Conservation (phyloP, 2,329 filamentous ascomycete genomes). For the Periconia sp. region DNA sequence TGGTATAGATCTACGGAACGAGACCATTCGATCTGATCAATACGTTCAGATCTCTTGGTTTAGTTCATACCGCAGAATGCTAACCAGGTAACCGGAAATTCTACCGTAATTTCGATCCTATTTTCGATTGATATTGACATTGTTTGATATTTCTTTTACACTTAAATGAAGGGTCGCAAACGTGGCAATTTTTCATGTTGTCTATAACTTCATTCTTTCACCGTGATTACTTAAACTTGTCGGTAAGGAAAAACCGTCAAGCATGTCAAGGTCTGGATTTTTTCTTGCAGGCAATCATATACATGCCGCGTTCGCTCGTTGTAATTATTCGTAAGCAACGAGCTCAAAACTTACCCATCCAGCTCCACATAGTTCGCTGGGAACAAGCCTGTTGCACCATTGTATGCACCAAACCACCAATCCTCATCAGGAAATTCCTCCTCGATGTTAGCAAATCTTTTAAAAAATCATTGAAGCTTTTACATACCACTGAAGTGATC, state of each 20-base stretch:
- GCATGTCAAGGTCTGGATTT: too few species aligned
- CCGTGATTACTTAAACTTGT: too few species aligned
- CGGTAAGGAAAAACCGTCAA: too few species aligned
- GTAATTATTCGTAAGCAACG: too few species aligned
- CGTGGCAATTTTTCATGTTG: background rate
- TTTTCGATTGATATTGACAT: too few species aligned
- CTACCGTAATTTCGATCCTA: too few species aligned
- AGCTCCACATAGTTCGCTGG: slow-evolving; percentile 55
- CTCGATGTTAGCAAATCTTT: slow-evolving; percentile 27
- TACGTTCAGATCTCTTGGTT: too few species aligned
- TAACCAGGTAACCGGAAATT: too few species aligned
- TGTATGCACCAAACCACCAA: slow-evolving; percentile 94
- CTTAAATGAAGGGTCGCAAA: background rate
- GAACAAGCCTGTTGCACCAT: slow-evolving; percentile 82
- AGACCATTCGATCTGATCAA: too few species aligned
- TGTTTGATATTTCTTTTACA: too few species aligned
- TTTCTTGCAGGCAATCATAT: background rate
- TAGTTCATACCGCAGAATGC: too few species aligned
- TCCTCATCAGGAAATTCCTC: slow-evolving; percentile 97
- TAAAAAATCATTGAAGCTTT: background rate
- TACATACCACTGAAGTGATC: slow-evolving; percentile 74
- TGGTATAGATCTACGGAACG: too few species aligned
- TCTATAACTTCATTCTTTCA: background rate
- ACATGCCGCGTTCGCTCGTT: background rate
- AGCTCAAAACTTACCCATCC: slow-evolving; percentile 38